A percentile compares a stretch with the other conserved stretches of the same genome.
phyloP scores from a whole-genome alignment of 139 green algal genomes.

The Tetradesmus obliquus region DNA sequence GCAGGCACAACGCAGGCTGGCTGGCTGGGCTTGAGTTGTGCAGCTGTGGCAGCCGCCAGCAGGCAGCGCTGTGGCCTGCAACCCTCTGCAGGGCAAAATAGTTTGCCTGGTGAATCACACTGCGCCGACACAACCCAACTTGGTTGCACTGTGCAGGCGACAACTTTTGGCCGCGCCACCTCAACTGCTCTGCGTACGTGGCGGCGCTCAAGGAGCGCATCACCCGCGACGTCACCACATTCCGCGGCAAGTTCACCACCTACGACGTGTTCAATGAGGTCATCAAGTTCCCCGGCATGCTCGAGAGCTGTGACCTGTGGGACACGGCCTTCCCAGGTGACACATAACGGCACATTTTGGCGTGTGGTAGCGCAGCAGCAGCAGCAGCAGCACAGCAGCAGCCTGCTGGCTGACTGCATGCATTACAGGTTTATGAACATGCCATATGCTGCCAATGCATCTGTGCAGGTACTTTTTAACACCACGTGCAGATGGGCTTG shows the following conservation, averaged over 20 bases:
- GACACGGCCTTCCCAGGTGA: background rate
- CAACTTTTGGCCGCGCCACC: background rate
- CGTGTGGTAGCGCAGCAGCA: background rate
- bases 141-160: no score
- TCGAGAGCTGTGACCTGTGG: conserved; percentile 27
- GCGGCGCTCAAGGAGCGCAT: conserved; percentile 25
- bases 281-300: conserved; percentile 7
- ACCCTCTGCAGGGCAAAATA: no score
- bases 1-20: no score
- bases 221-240: background rate
- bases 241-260: conserved; percentile 17
- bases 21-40: no score
- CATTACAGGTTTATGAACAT: no score
- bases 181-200: conserved; percentile 4
- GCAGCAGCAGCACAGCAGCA: background rate
- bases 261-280: conserved; percentile 42
- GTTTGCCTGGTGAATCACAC: no score
- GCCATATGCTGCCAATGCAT: no score
- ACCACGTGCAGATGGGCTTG: no score
- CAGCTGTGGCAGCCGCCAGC: background rate
- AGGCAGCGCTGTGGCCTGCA: background rate
- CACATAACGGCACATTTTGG: no score
- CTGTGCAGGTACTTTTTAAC: no score
- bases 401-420: background rate
- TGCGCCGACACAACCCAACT: no score